Evolutionary conservation across 192 early-diverging fungal genomes (phyloP), one percentile per base, ranked within the genome.

Genomic region (Entomortierella parvispora): DNA sequence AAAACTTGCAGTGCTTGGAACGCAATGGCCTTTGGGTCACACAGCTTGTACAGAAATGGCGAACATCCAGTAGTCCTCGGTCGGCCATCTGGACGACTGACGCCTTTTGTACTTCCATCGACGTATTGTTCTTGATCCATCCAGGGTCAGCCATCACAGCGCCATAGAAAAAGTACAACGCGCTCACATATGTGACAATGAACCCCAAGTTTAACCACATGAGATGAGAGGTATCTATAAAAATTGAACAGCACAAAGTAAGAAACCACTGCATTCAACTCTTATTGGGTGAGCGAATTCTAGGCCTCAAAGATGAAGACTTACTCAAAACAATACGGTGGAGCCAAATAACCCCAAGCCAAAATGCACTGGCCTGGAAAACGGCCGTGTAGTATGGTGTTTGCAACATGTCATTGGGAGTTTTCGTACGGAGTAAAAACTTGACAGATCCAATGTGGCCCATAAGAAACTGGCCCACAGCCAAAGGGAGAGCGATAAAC

Each of bases 1-100:
- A 97, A 52, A 92, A 83, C 66, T 90, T 91, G 80, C 97, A 99
- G 69, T 99, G 97, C 80, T 98, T 98, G 14, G 93, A 94, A 15
- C 97, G 82, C 55, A 99, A 53, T 3, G 97, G 97, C 37, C 93
- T 92, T 25, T 82, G 84, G 54, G 89, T 89, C 58, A 92, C 79
- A 68, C 97, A 99, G 3, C 92, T 92, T 10, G 89, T 84, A 82
- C 97, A 99, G 56, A 94, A 97, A 61, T 93, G 88, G 15, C 94
- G 83, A 26, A 85, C 57, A 74, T 95, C 91, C 56, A 99, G 84
- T 22, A 64, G 77, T 6, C 88, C 87, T 29, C 86, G 77, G 20
- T 88, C 87, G 0, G 91, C 91, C 65, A 99, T 81, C n/a, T 85
- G 68, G 8, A 89, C 44, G 18, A 95, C 85, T 37, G 68, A 68